phyloP scores from a whole-genome alignment of 1,284 basidiomycete species.

The Melampsora americana region DNA sequence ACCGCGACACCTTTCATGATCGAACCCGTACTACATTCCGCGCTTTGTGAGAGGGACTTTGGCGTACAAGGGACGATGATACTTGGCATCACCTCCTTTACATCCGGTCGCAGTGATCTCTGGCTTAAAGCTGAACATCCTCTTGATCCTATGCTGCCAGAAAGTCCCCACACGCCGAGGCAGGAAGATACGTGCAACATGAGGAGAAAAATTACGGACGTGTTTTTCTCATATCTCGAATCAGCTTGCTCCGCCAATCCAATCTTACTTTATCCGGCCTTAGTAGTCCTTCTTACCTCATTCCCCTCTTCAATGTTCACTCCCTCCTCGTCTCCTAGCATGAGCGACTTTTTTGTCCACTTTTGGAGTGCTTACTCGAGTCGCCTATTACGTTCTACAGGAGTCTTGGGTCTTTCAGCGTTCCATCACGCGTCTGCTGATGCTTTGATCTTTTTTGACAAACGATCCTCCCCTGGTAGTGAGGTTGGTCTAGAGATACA shows the following conservation, averaged over 20 bases:
- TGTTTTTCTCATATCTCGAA: slow-evolving; percentile 31
- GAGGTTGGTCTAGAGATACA: slow-evolving; percentile 7
- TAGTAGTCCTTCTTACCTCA: slow-evolving; percentile 22
- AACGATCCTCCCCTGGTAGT: slow-evolving; percentile 4
- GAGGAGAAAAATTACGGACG: neutral
- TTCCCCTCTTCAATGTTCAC: slow-evolving; percentile 26
- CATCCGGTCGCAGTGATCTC: neutral
- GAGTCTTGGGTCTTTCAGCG: slow-evolving; percentile 16
- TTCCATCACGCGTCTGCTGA: slow-evolving; percentile 31
- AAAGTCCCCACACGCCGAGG: neutral
- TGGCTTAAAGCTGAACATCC: neutral
- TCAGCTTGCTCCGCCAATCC: slow-evolving; percentile 34
- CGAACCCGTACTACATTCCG: slow-evolving; percentile 17
- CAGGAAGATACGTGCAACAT: neutral
- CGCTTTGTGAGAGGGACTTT: slow-evolving; percentile 22
- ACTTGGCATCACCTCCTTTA: slow-evolving; percentile 15
- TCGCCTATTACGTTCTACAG: slow-evolving; percentile 19
- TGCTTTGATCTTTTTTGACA: slow-evolving; percentile 27
- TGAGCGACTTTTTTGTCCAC: slow-evolving; percentile 28
- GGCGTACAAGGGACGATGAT: slow-evolving; percentile 40
- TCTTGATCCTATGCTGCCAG: neutral
- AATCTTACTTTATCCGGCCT: slow-evolving; percentile 39
- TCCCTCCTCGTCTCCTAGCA: neutral
- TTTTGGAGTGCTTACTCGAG: slow-evolving; percentile 33
- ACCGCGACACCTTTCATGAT: slow-evolving; percentile 18